Percentiles rank a stretch among this genome's conserved stretches.
Evolutionary conservation across 1,139 yeast genomes (phyloP).

Genomic region (Dujonia santamariae): DNA sequence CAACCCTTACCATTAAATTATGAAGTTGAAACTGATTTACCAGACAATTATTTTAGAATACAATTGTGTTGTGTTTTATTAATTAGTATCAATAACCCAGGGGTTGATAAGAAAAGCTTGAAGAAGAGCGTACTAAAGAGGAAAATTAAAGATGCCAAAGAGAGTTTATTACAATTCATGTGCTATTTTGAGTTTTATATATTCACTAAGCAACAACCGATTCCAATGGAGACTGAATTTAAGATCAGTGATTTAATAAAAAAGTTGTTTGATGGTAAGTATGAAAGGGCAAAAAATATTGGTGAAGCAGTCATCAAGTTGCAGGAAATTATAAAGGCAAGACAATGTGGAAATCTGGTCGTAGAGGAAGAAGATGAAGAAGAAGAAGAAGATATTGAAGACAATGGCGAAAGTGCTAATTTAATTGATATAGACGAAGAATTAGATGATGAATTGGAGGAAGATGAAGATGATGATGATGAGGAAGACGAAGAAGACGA

Average conservation of each 20-base stretch:
- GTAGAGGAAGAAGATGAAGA: conserved; percentile 12
- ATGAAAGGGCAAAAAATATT: conserved; percentile 36
- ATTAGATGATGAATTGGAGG: conserved; percentile 3
- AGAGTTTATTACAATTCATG: conserved; percentile 44
- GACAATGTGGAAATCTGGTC: conserved; percentile 4
- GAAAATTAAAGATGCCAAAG: conserved; percentile 14
- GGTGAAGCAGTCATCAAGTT: conserved; percentile 41
- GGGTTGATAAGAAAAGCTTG: not conserved
- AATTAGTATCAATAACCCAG: conserved; percentile 5
- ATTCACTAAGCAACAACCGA: conserved; percentile 59
- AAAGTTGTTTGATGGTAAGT: conserved; percentile 17
- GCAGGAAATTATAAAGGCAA: conserved; percentile 20
- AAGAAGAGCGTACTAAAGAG: conserved; percentile 9
- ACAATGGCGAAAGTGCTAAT: conserved; percentile 9
- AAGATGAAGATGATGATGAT: conserved; percentile 8
- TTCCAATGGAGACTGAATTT: conserved; percentile 66
- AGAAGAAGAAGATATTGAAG: conserved; percentile 4
- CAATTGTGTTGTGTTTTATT: conserved; percentile 44
- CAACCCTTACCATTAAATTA: conserved; percentile 50
- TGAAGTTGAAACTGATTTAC: conserved; percentile 51
- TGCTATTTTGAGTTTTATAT: conserved; percentile 72
- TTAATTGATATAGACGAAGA: conserved; percentile 5
- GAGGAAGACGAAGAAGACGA: conserved; percentile 13
- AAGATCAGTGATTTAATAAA: conserved; percentile 46
- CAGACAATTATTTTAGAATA: conserved; percentile 70